Evolutionary conservation across 2,329 filamentous ascomycete genomes (phyloP).

Genomic region (Chaetomium sp.): DNA sequence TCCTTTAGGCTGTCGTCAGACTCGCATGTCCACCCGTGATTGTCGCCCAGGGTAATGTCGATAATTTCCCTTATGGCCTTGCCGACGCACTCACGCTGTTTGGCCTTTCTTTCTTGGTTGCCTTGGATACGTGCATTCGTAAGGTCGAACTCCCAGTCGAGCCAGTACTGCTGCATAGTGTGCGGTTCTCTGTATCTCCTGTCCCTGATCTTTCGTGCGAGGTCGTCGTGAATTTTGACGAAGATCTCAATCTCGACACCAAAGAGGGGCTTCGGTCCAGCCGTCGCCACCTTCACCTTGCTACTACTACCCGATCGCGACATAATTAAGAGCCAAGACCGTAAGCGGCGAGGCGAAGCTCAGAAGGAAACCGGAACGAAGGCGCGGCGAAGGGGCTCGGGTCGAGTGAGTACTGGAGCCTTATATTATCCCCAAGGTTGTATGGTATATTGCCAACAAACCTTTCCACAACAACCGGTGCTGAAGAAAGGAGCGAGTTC

Average conservation of each 20-base stretch:
- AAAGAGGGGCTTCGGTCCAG: neutral
- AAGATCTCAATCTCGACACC: conserved; percentile 9
- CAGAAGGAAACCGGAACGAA: no score
- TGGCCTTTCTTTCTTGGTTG: neutral
- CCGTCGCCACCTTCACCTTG: neutral
- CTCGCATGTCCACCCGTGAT: neutral
- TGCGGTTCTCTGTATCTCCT: no score
- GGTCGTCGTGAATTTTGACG: neutral
- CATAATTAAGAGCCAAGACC: neutral
- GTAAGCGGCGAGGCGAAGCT: neutral
- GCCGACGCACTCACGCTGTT: neutral
- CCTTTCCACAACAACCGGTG: neutral
- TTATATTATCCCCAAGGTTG: no score
- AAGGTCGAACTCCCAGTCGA: neutral
- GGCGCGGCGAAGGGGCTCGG: no score
- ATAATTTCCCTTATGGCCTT: neutral
- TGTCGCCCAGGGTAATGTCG: neutral
- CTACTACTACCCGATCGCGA: neutral
- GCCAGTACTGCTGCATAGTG: neutral
- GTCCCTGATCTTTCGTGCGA: neutral
- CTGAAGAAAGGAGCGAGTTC: neutral
- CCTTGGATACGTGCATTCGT: neutral
- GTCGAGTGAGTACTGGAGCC: no score
- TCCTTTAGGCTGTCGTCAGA: conserved; percentile 2
- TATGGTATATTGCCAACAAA: neutral